A percentile compares a stretch with the other conserved stretches of the same genome.
phyloP scores from a whole-genome alignment of 352 stramenopile genomes.

The Globisporangium iwayamae region DNA sequence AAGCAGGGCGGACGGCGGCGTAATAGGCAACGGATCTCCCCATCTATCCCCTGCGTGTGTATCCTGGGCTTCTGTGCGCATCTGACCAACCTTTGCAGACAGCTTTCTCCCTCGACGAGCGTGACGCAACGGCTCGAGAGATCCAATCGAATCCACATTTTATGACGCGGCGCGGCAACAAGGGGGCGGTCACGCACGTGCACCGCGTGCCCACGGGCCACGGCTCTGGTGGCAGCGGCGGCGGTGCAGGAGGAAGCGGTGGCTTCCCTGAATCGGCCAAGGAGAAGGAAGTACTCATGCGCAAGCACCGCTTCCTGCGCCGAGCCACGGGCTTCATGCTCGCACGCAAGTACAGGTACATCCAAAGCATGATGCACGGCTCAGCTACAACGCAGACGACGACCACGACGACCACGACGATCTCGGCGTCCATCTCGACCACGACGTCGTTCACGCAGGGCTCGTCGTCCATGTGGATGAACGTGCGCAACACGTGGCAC shows the following conservation, averaged over 20 bases:
- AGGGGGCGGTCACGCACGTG: slow-evolving; percentile 38
- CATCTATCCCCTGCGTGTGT: neutral
- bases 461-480: slow-evolving; percentile 21
- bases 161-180: slow-evolving; percentile 57
- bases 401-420: slow-evolving; percentile 15
- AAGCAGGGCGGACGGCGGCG: neutral
- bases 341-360: slow-evolving; percentile 66
- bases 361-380: slow-evolving; percentile 21
- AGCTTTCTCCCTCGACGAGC: neutral
- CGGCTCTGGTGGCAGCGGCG: slow-evolving; percentile 1
- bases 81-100: neutral
- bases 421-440: slow-evolving; percentile 13
- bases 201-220: slow-evolving; percentile 29
- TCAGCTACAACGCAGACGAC: slow-evolving; percentile 7
- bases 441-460: slow-evolving; percentile 21
- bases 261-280: slow-evolving; percentile 21
- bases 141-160: slow-evolving; percentile 2
- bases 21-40: neutral
- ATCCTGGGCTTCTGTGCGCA: neutral
- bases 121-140: neutral
- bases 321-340: slow-evolving; percentile 71
- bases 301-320: slow-evolving; percentile 55
- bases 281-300: slow-evolving; percentile 45
- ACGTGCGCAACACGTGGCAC: slow-evolving; percentile 21
- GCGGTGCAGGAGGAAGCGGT: slow-evolving; percentile 1